phyloP scores from a whole-genome alignment of 2,329 filamentous ascomycete species.

The Thyridium curvatum region DNA sequence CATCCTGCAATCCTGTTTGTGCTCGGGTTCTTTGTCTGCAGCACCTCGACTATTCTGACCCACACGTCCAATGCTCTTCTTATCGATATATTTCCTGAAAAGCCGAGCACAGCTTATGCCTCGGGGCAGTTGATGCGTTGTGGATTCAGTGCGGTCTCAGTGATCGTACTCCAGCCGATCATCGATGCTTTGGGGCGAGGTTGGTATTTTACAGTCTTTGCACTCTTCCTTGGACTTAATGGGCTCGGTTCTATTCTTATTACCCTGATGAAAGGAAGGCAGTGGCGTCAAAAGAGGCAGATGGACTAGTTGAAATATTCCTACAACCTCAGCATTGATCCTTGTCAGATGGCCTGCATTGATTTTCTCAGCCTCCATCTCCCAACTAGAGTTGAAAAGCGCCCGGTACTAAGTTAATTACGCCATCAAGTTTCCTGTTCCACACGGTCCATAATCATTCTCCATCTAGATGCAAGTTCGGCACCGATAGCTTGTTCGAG shows the following conservation, averaged over 20 bases:
- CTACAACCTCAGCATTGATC: too few relatives aligned
- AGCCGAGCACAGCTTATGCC: slow-evolving; percentile 50
- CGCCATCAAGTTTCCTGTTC: too few relatives aligned
- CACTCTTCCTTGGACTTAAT: slow-evolving; percentile 35
- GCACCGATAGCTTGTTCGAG: too few relatives aligned
- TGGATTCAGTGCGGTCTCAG: slow-evolving; percentile 47
- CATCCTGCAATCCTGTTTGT: slow-evolving; percentile 44
- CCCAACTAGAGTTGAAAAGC: too few relatives aligned
- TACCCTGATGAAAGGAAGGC: slow-evolving; percentile 39
- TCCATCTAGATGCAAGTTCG: too few relatives aligned
- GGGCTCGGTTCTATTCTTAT: slow-evolving; percentile 35
- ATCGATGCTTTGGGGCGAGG: slow-evolving; percentile 46
- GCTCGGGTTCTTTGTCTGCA: slow-evolving; percentile 46
- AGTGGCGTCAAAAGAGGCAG: slow-evolving; percentile 33
- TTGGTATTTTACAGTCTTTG: slow-evolving; percentile 50
- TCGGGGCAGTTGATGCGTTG: slow-evolving; percentile 55
- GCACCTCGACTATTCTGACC: slow-evolving; percentile 50
- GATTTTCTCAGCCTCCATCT: too few relatives aligned
- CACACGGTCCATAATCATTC: too few relatives aligned
- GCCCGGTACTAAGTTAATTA: too few relatives aligned
- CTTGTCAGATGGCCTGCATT: too few relatives aligned
- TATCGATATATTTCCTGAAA: slow-evolving; percentile 51
- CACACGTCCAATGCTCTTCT: slow-evolving; percentile 52
- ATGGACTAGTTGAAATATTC: too few relatives aligned
- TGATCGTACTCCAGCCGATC: slow-evolving; percentile 48